phyloP scores from a whole-genome alignment of 257 asterid genomes.

The Solanum sparsipilum region DNA sequence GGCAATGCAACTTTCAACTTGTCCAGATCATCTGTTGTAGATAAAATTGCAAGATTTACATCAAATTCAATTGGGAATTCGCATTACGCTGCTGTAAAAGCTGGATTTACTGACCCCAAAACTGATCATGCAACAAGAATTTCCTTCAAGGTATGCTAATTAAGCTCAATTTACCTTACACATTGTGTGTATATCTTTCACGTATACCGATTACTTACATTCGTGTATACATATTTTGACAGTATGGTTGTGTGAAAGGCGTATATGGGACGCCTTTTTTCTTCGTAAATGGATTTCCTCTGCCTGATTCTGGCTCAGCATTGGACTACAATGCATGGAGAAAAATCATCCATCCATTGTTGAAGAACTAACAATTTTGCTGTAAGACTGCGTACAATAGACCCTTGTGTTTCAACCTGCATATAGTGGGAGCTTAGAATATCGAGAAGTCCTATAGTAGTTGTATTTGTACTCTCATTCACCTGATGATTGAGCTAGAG shows the following conservation, averaged over 20 bases:
- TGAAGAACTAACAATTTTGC: not conserved
- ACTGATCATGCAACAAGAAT: slow-evolving; percentile 57
- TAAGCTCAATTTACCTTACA: not conserved
- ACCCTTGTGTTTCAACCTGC: not conserved
- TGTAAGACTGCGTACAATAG: too few species aligned
- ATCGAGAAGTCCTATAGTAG: not conserved
- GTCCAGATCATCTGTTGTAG: slow-evolving; percentile 34
- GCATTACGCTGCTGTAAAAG: slow-evolving; percentile 22
- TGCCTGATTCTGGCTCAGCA: slow-evolving; percentile 63
- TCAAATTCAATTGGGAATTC: slow-evolving; percentile 32
- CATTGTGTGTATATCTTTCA: not conserved
- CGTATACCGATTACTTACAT: not conserved
- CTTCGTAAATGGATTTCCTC: slow-evolving; percentile 81
- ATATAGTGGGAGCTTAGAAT: not conserved
- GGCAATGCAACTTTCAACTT: slow-evolving; percentile 36
- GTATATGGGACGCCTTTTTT: slow-evolving; percentile 82
- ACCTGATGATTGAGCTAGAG: not conserved
- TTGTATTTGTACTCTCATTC: not conserved
- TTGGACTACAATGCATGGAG: slow-evolving; percentile 43
- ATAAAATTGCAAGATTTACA: slow-evolving; percentile 24
- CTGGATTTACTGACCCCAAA: slow-evolving; percentile 42
- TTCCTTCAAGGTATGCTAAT: slow-evolving; percentile 68
- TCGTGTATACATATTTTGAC: not conserved
- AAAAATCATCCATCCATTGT: slow-evolving; percentile 43
- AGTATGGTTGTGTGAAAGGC: slow-evolving; percentile 82